Base-by-base conservation (phyloP, 176 grass and related monocot species). In the Oryza nivara region DNA sequence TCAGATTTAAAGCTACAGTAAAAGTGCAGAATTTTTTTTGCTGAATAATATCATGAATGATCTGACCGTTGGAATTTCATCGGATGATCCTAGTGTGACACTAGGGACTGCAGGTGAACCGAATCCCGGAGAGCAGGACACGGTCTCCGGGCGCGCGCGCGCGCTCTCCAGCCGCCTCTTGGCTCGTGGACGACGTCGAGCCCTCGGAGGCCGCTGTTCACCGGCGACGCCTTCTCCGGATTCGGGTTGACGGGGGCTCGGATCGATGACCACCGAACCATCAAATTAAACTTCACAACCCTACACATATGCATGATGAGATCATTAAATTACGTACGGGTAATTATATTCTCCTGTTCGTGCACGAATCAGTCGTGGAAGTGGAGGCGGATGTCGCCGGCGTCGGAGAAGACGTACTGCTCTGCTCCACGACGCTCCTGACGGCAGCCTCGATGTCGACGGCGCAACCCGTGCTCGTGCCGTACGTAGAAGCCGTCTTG, bases 321-420 rank as follows among this genome's bases (percentile, higher is more conserved):
- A 38, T 38, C 36, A 38, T 38, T 38, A 38, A 38, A 6, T 38
- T 38, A 6, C 36, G 36, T 28, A 28, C 28, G 36, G 3, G 4
- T 38, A 38, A 38, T 38, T 38, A 38, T 5, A 38, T 3, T 35
- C 36, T 38, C 36, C 36, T 38, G 36, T 38, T 38, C 36, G 36
- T 38, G 36, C 36, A 96, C 94, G 38, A 96, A 96, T 75, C 94
- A 96, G 6, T 36, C 35, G 35, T 43, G 94, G 74, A 96, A 96
- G 54, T 96, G 94, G 73, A 96, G 35, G 70, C 94, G 94, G 77
- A 96, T 91, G 73, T 93, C 91, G 32, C 94, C 94, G 1, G 94
- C 76, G 46, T 25, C 25, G 25, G 25, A 25, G 25, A 25, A 25
- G 25, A 25, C 25, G 25, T 25, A 25, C 25, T 25, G 25, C 25